phyloP scores from a whole-genome alignment of 2,329 filamentous ascomycete genomes.

The Paecilomyces fulvus region DNA sequence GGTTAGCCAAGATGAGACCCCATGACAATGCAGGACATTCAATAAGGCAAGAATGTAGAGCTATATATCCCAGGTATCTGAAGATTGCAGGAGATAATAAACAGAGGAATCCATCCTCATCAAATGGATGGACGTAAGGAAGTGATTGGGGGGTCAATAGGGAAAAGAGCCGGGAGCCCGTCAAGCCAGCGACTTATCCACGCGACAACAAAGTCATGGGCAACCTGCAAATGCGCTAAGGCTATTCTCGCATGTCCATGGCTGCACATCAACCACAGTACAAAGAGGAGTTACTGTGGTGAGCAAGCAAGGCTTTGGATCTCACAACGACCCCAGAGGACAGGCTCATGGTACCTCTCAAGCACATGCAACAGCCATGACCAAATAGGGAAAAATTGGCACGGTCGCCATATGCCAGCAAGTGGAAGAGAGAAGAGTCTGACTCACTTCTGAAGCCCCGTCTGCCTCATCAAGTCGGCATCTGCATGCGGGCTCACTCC shows the following conservation, averaged over 20 bases:
- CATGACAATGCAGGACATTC: not conserved
- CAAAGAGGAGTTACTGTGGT: not conserved
- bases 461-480: slow-evolving; percentile 50
- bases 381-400: not conserved
- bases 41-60: not conserved
- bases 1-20: slow-evolving; percentile 18
- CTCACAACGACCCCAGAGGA: not conserved
- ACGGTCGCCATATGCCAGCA: slow-evolving; percentile 1
- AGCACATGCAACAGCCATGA: not conserved
- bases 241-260: not conserved
- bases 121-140: not conserved
- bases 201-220: not conserved
- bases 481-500: slow-evolving; percentile 44
- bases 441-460: slow-evolving; percentile 51
- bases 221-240: not conserved
- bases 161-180: not conserved
- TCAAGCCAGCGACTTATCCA: not conserved
- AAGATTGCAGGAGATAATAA: not conserved
- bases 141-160: slow-evolving; percentile 5
- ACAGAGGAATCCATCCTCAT: not conserved
- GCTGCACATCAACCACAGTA: not conserved
- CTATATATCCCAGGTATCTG: not conserved
- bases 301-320: not conserved
- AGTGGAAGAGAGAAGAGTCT: slow-evolving; percentile 8
- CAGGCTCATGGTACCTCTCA: not conserved